Conservation (phyloP, 345 rosid genomes). For the Heritiera littoralis region DNA sequence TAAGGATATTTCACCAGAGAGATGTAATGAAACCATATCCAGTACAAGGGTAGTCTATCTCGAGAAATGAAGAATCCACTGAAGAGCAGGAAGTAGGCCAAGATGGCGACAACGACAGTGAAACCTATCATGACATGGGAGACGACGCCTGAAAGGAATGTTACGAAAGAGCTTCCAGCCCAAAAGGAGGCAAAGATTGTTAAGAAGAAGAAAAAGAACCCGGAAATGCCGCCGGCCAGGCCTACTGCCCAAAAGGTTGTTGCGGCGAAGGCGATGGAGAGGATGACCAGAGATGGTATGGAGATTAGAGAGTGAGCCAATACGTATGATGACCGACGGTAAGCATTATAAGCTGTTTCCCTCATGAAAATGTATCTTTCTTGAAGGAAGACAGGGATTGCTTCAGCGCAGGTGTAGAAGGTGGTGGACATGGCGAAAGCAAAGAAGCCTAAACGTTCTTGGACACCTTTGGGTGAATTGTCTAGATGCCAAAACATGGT, state of each 20-base stretch:
- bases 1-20: slow-evolving; percentile 86
- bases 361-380: slow-evolving; percentile 96
- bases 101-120: slow-evolving; percentile 76
- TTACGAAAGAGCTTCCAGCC: slow-evolving; percentile 94
- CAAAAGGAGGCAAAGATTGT: slow-evolving; percentile 75
- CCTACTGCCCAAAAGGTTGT: slow-evolving; percentile 80
- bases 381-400: slow-evolving; percentile 87
- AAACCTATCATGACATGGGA: slow-evolving; percentile 84
- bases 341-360: slow-evolving; percentile 93
- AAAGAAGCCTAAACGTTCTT: slow-evolving; percentile 85
- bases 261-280: slow-evolving; percentile 71
- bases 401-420: slow-evolving; percentile 95
- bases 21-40: slow-evolving; percentile 93
- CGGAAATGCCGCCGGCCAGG: slow-evolving; percentile 65
- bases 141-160: slow-evolving; percentile 87
- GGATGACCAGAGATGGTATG: slow-evolving; percentile 64
- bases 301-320: slow-evolving; percentile 74
- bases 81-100: slow-evolving; percentile 86
- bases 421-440: slow-evolving; percentile 96
- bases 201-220: slow-evolving; percentile 76
- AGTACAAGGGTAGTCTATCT: slow-evolving; percentile 68
- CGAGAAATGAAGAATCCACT: slow-evolving; percentile 92
- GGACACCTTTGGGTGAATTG: slow-evolving; percentile 78
- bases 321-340: slow-evolving; percentile 86
- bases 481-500: slow-evolving; percentile 83